Evolutionary conservation across 2,329 filamentous ascomycete species (phyloP), one percentile per base, ranked within the genome.

Genomic region (Ophiocordyceps camponoti-saundersi): DNA sequence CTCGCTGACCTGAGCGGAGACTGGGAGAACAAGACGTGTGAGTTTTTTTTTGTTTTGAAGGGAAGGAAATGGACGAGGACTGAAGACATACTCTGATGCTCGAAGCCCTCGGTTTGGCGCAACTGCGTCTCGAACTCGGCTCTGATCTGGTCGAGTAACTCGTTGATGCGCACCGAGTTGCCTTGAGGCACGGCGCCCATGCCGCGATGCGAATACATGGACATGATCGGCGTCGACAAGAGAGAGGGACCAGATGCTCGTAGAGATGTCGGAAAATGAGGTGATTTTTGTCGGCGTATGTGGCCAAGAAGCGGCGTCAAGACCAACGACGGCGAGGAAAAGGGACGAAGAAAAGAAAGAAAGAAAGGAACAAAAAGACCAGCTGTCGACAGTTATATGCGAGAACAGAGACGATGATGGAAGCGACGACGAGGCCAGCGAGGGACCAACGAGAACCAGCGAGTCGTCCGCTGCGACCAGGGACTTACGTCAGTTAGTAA

Each of bases 131-230:
- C 90, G 56, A 95, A 96, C 66, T 98, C 92, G 59, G 79, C 75
- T 60, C 90, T 81, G 57, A 98, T 79, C 62, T 88, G 83, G 48
- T 96, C 90, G 59, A 98, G 75, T 53, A 96, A 79, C 72, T 98
- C 90, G 55, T 84, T 87, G 57, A 96, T 73, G 55, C 92, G 87
- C 56, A 69, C 75, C 45, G 64, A 65, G 55, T 68, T 73, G 51
- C 61, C 62, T 23, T 67, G 68, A 67, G 84, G 81, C 54, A 79
- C 80, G 53, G 72, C 76, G 53, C 80, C 82, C 75, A 93, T 83
- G 63, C 81, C 83, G 61, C 86, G 86, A 71, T 93, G 88, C 58
- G 84, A 85, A 66, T 95, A 95, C 87, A 95, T 94, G 48, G 77
- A 79, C 76, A 80, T 79, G 45, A 46, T 55, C 52, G 32, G 45